These are phyloP conservation scores for Triglochin maritima DNA, from an alignment of 106 monocot species.

Conservation along the genomic window DNA sequence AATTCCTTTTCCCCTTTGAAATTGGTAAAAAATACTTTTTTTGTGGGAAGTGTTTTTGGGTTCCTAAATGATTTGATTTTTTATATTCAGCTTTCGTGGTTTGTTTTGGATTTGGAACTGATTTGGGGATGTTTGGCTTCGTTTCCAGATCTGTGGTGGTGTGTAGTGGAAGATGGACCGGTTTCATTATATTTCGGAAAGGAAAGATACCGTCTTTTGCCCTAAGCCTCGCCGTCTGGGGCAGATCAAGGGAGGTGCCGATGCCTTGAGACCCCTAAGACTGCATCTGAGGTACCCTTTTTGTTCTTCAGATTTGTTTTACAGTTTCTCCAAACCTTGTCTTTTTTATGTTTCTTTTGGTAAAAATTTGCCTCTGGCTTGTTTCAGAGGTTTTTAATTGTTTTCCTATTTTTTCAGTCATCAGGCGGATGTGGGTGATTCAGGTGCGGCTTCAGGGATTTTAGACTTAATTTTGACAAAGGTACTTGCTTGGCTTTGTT, in stretches of 20 bases:
- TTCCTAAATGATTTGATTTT: no score
- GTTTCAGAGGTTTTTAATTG: neutral
- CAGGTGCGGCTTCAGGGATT: neutral
- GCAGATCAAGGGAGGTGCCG: constrained; percentile 15
- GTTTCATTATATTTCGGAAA: neutral
- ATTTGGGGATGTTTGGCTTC: no score
- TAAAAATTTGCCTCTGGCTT: neutral
- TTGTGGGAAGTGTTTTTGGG: no score
- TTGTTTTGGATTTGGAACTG: no score
- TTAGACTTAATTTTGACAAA: constrained; percentile 14
- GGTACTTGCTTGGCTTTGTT: neutral
- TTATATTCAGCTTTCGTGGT: no score
- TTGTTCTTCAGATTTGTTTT: neutral
- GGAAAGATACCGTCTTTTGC: constrained; percentile 35
- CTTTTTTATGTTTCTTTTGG: no score
- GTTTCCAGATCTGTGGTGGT: no score
- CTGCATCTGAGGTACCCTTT: constrained; percentile 19
- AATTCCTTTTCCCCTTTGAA: no score
- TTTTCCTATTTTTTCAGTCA: constrained; percentile 2
- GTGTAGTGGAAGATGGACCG: no score
- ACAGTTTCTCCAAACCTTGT: neutral
- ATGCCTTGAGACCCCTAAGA: constrained; percentile 23
- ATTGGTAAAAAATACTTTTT: no score
- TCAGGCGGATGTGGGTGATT: constrained; percentile 9
- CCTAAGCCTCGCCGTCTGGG: constrained; percentile 62